These are phyloP conservation scores for Eimeria brunetti DNA, from an alignment of 169 alveolate genomes.

Conservation along the genomic window DNA sequence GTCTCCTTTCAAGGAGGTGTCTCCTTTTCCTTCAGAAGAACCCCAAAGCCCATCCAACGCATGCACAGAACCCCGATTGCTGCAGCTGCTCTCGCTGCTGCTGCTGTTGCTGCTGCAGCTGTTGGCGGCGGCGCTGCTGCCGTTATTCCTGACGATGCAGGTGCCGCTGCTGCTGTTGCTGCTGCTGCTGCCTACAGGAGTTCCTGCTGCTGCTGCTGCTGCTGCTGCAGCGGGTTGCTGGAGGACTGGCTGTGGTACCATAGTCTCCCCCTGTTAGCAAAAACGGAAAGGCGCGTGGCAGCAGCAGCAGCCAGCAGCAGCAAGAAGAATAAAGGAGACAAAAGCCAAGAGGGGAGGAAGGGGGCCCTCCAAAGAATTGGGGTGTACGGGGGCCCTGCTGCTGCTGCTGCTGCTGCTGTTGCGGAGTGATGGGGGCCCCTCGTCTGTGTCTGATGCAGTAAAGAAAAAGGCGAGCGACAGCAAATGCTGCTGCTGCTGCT, in stretches of 20 bases:
- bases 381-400: neutral
- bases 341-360: neutral
- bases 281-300: neutral
- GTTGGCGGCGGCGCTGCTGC: neutral
- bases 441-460: too few relatives aligned
- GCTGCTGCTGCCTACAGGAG: neutral
- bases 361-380: neutral
- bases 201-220: conserved; percentile 22
- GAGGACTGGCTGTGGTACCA: neutral
- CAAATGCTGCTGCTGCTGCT: neutral
- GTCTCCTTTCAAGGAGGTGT: neutral
- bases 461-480: too few relatives aligned
- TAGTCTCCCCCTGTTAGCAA: neutral
- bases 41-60: neutral
- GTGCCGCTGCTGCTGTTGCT: neutral
- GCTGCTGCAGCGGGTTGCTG: conserved; percentile 31
- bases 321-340: neutral
- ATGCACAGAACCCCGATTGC: neutral
- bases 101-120: neutral
- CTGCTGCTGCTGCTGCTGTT: conserved; percentile 10
- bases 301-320: conserved; percentile 40
- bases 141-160: neutral
- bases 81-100: conserved; percentile 3
- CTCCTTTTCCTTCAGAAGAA: neutral
- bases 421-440: too few relatives aligned